phyloP scores from a whole-genome alignment of 805 yeast species.

The Nakazawaea sp. region DNA sequence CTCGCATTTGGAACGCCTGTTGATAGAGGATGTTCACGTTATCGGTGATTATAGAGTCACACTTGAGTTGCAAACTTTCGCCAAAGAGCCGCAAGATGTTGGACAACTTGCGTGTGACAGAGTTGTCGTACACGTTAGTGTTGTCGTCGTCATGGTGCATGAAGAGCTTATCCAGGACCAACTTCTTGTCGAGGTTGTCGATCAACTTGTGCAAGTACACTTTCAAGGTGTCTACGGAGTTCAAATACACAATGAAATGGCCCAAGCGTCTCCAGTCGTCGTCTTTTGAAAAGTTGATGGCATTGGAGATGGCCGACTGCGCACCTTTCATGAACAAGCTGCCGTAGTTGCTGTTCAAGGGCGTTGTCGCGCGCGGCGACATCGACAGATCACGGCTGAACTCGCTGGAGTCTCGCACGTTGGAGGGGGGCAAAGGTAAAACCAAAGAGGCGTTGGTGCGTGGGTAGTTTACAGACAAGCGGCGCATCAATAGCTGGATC shows the following conservation, averaged over 20 bases:
- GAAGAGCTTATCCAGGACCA: constrained; percentile 21
- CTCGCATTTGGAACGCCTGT: constrained; percentile 27
- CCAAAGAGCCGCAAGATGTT: neutral
- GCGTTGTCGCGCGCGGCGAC: constrained; percentile 24
- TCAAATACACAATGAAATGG: constrained; percentile 60
- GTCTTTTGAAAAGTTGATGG: constrained; percentile 28
- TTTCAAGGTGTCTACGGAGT: constrained; percentile 62
- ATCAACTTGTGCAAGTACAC: constrained; percentile 50
- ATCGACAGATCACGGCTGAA: constrained; percentile 14
- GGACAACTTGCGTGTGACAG: constrained; percentile 1
- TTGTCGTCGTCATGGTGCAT: constrained; percentile 22
- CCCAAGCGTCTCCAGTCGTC: constrained; percentile 42
- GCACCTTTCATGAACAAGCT: constrained; percentile 37
- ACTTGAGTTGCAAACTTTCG: constrained; percentile 15
- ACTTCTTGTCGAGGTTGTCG: constrained; percentile 27
- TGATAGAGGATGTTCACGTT: constrained; percentile 34
- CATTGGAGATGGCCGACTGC: constrained; percentile 26
- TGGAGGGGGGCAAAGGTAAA: constrained; percentile 5
- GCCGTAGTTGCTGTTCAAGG: constrained; percentile 15
- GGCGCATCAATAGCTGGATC: constrained; percentile 44
- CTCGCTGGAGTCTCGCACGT: constrained; percentile 10
- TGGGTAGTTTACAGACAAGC: constrained; percentile 38
- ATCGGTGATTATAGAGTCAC: constrained; percentile 34
- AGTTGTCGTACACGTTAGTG: constrained; percentile 3
- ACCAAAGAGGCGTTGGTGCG: constrained; percentile 19